Percentiles rank a stretch among this genome's conserved stretches.
These are phyloP conservation scores for Crassisporium funariophilum DNA, from an alignment of 768 basidiomycete species.

Conservation along the genomic window DNA sequence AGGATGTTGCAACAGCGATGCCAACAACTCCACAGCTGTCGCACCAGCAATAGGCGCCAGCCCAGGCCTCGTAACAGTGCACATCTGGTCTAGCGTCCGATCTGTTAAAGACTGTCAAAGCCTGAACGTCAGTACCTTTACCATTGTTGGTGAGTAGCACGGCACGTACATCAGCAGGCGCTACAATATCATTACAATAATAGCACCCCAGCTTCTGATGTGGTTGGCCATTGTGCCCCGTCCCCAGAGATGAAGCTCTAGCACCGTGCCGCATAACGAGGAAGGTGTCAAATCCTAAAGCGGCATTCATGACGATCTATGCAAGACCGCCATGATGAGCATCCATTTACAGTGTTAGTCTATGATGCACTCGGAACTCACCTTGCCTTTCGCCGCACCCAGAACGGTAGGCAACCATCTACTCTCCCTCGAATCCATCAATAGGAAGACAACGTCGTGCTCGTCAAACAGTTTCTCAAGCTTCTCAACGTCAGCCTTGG, in stretches of 20 bases:
- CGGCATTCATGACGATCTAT: slow-evolving; percentile 91
- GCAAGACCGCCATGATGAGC: not conserved
- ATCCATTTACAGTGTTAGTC: not conserved
- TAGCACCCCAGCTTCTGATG: slow-evolving; percentile 79
- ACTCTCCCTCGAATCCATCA: slow-evolving; percentile 99
- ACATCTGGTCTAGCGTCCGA: slow-evolving; percentile 97
- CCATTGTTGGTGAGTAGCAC: slow-evolving; percentile 1
- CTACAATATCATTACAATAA: slow-evolving; percentile 98
- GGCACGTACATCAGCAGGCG: slow-evolving; percentile 79
- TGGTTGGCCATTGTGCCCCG: slow-evolving; percentile 28
- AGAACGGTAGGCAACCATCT: slow-evolving; percentile 95
- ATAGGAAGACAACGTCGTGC: slow-evolving; percentile 89
- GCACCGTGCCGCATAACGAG: slow-evolving; percentile 96
- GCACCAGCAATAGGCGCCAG: slow-evolving; percentile 91
- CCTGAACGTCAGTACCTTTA: slow-evolving; percentile 23
- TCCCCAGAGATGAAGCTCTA: slow-evolving; percentile 39
- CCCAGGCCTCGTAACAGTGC: slow-evolving; percentile 95
- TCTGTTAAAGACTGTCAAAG: slow-evolving; percentile 61
- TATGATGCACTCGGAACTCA: slow-evolving; percentile 28
- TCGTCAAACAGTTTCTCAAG: slow-evolving; percentile 79
- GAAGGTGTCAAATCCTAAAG: slow-evolving; percentile 93
- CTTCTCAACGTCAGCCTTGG: slow-evolving; percentile 64
- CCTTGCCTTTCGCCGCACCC: slow-evolving; percentile 84
- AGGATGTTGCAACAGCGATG: slow-evolving; percentile 88
- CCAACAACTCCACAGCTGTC: slow-evolving; percentile 89